phyloP scores from a whole-genome alignment of 2,329 filamentous ascomycete genomes.

The Metarhizium robertsii region DNA sequence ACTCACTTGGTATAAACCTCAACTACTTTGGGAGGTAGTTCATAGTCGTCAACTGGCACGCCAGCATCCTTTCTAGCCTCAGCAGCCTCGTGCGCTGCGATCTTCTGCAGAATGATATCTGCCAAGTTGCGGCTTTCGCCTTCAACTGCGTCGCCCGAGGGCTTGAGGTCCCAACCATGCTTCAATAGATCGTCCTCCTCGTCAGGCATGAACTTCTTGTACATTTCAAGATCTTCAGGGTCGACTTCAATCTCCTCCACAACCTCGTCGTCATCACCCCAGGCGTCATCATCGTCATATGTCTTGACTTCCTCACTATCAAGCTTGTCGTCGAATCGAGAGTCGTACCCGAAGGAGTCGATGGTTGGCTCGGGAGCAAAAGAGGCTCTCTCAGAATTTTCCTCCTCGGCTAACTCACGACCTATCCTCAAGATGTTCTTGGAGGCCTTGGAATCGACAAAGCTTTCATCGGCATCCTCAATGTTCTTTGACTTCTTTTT shows the following conservation, averaged over 20 bases:
- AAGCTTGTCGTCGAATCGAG: conserved; percentile 54
- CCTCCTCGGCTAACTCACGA: conserved; percentile 79
- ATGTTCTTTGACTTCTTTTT: conserved; percentile 59
- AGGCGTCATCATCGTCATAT: conserved; percentile 56
- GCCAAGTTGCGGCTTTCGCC: conserved; percentile 67
- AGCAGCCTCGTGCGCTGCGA: conserved; percentile 77
- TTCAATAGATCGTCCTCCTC: conserved; percentile 65
- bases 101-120: conserved; percentile 88
- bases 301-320: conserved; percentile 32
- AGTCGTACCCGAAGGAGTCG: conserved; percentile 69
- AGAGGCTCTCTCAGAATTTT: conserved; percentile 31
- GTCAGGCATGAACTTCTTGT: conserved; percentile 77
- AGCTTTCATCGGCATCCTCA: conserved; percentile 55
- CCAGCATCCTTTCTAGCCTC: conserved; percentile 38
- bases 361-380: conserved; percentile 29
- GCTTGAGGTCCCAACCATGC: conserved; percentile 47
- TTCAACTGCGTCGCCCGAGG: conserved; percentile 33
- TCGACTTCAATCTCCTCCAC: conserved; percentile 72
- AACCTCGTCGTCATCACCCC: conserved; percentile 70
- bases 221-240: conserved; percentile 79
- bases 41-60: conserved; percentile 66
- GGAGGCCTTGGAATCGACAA: conserved; percentile 81
- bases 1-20: conserved; percentile 84
- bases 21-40: conserved; percentile 82
- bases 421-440: conserved; percentile 84